Evolutionary conservation across 2,329 filamentous ascomycete genomes (phyloP), one percentile per base, ranked within the genome.

Genomic region (Macrophomina phaseolina): DNA sequence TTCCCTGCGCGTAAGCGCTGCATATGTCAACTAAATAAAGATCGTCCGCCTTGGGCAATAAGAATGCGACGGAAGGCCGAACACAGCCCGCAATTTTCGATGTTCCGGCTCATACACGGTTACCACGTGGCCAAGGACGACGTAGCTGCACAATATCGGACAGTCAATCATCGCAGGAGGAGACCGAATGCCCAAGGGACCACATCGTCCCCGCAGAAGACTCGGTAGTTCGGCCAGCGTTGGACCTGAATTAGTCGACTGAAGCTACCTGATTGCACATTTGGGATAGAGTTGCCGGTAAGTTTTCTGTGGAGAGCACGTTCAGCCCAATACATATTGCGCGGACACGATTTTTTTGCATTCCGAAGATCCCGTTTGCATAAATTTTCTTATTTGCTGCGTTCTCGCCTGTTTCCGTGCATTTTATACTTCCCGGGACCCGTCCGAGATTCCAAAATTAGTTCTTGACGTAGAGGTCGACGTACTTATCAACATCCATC

Each of bases 401-500:
- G 23, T 11, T 46, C 28, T 11, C 28, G 40, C 30, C n/a, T n/a
- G 8, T 11, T 34, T 7, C 9, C 16, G 12, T 30, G 38, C 34
- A 34, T 16, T 32, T 30, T 16, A 18, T n/a, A 14, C 32, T 12
- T 30, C 40, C 30, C 36, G 38, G 14, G 9, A 5, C 4, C 0
- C 36, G 18, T 45, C 14, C 52, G n/a, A 5, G 5, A 6, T 16
- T 64, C 38, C 64, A 64, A 62, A 34, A 62, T 70, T 74, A 75
- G 46, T 83, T 79, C 80, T 86, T 90, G 64, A 89, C 85, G 75
- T 90, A 97, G 79, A 97, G 80, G 79, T 98, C 93, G 71, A 99
- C 91, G 77, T 97, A 98, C 83, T 95, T 88, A 80, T 99, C 94
- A 40, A 98, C 90, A 65, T 92, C 86, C 84, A 91, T 91, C 74